Conservation (phyloP, 106 monocot species). For the Dioscorea alata region DNA sequence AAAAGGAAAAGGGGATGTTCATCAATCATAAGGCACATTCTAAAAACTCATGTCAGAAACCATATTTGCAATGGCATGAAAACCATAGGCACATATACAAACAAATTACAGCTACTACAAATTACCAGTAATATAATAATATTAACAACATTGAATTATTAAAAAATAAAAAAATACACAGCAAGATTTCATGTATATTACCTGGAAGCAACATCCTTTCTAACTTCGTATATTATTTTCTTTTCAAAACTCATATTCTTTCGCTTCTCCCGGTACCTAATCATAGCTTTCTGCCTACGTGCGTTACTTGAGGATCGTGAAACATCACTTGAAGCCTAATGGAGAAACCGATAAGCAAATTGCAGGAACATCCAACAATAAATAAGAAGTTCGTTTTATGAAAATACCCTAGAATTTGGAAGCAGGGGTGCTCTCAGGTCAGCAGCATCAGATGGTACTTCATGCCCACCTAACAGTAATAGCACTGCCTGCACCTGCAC, state of each 20-base stretch:
- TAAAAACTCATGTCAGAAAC: too few relatives aligned
- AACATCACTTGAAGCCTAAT: not conserved
- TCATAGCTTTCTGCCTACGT: constrained; percentile 15
- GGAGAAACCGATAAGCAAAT: not conserved
- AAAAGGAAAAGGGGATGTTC: too few relatives aligned
- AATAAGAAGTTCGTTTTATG: not conserved
- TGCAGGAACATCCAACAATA: not conserved
- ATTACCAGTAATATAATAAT: too few relatives aligned
- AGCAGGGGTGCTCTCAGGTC: not conserved
- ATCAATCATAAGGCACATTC: too few relatives aligned
- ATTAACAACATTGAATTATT: too few relatives aligned
- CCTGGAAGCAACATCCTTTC: constrained; percentile 22
- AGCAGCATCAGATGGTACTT: constrained; percentile 13
- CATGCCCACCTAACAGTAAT: constrained; percentile 17
- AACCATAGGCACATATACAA: too few relatives aligned
- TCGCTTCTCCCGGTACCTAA: constrained; percentile 18
- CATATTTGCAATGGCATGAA: too few relatives aligned
- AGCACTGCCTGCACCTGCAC: constrained; percentile 19
- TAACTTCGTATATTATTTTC: constrained; percentile 11
- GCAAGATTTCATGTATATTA: not conserved
- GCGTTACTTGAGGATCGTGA: constrained; percentile 1
- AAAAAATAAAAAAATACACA: too few relatives aligned
- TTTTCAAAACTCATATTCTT: constrained; percentile 18
- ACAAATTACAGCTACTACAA: too few relatives aligned
- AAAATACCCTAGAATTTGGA: constrained; percentile 8